Evolutionary conservation across 768 basidiomycete species (phyloP), one percentile per base, ranked within the genome.

Genomic region (Erythrobasidium yunnanense): DNA sequence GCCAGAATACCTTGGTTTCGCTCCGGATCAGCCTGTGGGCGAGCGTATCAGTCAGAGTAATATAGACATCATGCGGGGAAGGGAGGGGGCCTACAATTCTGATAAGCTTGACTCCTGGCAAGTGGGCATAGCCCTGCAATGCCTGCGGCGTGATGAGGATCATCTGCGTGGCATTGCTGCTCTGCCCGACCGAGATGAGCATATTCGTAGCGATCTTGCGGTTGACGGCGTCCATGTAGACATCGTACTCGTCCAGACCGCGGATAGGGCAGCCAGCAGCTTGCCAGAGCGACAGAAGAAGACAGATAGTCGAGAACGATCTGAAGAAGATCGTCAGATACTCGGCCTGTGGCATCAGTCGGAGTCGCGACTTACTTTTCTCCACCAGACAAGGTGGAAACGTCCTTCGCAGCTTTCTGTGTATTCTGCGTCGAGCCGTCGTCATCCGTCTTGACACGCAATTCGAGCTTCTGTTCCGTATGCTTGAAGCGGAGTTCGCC

Each of bases 241-340:
- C 93, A 71, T 97, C 93, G 74, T 95, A 99, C 75, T 99, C 95
- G 73, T 99, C 95, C 84, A 97, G 83, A 73, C 93, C 96, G 66
- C 95, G 81, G 50, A 99, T 80, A 0, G 95, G 95, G 74, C 92
- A 92, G 0, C 88, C 87, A 63, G 92, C 90, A 17, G 89, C 85
- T 72, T 95, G 88, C 95, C 95, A 99, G 49, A 99, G 80, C 2
- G 95, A 85, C n/a, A 97, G 78, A 51, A 99, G 78, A 55, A 99
- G 76, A 71, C 90, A 92, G 69, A 96, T 90, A 0, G 93, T 97
- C 4, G 91, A 88, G 77, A 95, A 99, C 5, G 89, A 92, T 76
- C 95, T 93, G 76, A 97, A 87, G 89, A 92, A 80, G 30, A 87
- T 60, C 35, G 84, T 84, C 2, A 90, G 87, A 73, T 91, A 87